Evolutionary conservation across 2,329 filamentous ascomycete genomes (phyloP), one percentile per base, ranked within the genome.

Genomic region (Fusarium veterinarium): DNA sequence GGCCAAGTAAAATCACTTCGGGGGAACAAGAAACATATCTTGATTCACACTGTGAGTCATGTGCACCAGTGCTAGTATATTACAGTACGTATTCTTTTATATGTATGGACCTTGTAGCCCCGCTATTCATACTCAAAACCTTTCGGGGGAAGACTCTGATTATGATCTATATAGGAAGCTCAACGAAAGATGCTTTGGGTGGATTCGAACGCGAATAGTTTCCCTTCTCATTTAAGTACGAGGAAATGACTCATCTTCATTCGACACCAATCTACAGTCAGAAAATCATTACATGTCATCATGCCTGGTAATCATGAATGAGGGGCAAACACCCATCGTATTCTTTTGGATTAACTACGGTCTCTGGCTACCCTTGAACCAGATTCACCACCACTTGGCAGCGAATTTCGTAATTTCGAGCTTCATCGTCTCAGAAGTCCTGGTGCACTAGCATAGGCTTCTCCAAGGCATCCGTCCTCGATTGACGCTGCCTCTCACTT

Each of bases 401-500:
- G 68, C 69, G 68, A 73, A 74, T 71, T 55, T 75, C 75, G 69
- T 60, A 78, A 72, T 71, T 65, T 71, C 64, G 70, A 75, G 72
- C 67, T 73, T 74, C 67, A 60, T 72, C 70, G 67, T 76, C 68
- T 69, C 52, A 67, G 73, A 75, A 76, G 75, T 56, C 62, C 57
- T 57, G 57, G 71, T 78, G 76, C 77, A 79, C 77, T 79, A 68
- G 75, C 77, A 79, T 69, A 64, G 69, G 68, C 71, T 74, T 75
- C 75, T 48, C 68, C 42, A 61, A 67, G 60, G 60, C 60, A 59
- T 58, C 44, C 64, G 64, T 68, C 69, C 67, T 75, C 61, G 48
- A 63, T 64, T 61, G 64, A 75, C 65, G 69, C 69, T 69, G 59
- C 63, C 53, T 67, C 67, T 75, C 61, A 46, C 63, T 67, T 73